A percentile compares a stretch with the other conserved stretches of the same genome.
Evolutionary conservation across 2,329 filamentous ascomycete genomes (phyloP).

Genomic region (Chaetomium globosum): DNA sequence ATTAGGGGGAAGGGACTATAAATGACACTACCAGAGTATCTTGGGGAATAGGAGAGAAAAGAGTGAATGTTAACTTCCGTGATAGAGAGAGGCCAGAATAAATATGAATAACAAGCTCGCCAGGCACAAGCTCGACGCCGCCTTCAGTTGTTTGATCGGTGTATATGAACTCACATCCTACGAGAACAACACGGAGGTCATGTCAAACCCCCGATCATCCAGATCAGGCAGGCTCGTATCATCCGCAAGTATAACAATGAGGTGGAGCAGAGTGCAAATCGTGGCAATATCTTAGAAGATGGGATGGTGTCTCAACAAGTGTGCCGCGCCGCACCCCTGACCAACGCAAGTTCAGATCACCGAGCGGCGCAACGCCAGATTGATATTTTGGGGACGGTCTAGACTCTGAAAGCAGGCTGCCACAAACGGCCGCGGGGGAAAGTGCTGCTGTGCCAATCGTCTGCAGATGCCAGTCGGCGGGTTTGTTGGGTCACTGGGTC

Average conservation of each 20-base stretch:
- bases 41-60: background rate
- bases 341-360: background rate
- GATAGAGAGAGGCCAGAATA: background rate
- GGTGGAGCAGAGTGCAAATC: background rate
- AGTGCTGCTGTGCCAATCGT: background rate
- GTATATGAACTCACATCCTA: background rate
- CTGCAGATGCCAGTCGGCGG: background rate
- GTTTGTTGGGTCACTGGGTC: background rate
- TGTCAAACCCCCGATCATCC: background rate
- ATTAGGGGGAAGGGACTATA: too few relatives aligned
- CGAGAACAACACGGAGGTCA: background rate
- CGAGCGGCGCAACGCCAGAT: background rate
- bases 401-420: background rate
- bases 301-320: background rate
- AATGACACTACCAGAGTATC: slow-evolving; percentile 1
- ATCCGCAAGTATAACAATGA: background rate
- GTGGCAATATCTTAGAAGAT: background rate
- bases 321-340: background rate
- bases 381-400: background rate
- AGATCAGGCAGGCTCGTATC: background rate
- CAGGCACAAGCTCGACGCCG: background rate
- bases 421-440: background rate
- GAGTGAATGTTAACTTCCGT: background rate
- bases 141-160: background rate
- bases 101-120: background rate